phyloP scores from a whole-genome alignment of 805 yeast genomes.

The Yamadazyma phyllophila region DNA sequence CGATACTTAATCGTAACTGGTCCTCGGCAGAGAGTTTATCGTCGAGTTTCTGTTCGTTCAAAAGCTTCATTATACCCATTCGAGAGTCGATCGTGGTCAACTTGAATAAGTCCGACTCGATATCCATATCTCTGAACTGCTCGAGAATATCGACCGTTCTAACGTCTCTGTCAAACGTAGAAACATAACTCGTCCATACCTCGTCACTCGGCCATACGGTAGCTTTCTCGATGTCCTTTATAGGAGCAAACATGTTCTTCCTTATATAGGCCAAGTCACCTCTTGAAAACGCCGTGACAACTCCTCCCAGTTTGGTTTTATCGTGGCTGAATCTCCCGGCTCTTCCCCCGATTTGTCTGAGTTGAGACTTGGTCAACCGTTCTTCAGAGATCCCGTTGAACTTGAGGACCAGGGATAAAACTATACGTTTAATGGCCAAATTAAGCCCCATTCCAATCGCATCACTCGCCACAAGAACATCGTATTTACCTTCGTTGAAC shows the following conservation, averaged over 20 bases:
- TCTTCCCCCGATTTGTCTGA: slow-evolving; percentile 93
- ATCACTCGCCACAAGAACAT: slow-evolving; percentile 90
- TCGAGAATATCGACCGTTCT: slow-evolving; percentile 6
- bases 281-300: slow-evolving; percentile 52
- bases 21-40: slow-evolving; percentile 47
- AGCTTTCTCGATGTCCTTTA: slow-evolving; percentile 56
- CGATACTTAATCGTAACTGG: slow-evolving; percentile 54
- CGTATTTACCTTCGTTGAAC: slow-evolving; percentile 77
- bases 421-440: slow-evolving; percentile 73
- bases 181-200: slow-evolving; percentile 64
- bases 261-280: slow-evolving; percentile 46
- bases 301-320: slow-evolving; percentile 39
- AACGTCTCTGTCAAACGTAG: slow-evolving; percentile 42
- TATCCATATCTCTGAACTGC: slow-evolving; percentile 3
- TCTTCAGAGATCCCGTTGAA: slow-evolving; percentile 60
- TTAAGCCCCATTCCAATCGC: slow-evolving; percentile 98
- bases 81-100: slow-evolving; percentile 12
- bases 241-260: slow-evolving; percentile 48
- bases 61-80: slow-evolving; percentile 22
- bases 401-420: slow-evolving; percentile 68
- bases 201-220: slow-evolving; percentile 78
- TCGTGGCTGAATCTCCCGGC: slow-evolving; percentile 73
- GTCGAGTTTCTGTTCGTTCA: slow-evolving; percentile 34
- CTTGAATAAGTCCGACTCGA: slow-evolving; percentile 8
- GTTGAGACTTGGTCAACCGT: slow-evolving; percentile 57